Base-by-base conservation (phyloP, 208 protist species). In the Tritrichomonas musculus region DNA sequence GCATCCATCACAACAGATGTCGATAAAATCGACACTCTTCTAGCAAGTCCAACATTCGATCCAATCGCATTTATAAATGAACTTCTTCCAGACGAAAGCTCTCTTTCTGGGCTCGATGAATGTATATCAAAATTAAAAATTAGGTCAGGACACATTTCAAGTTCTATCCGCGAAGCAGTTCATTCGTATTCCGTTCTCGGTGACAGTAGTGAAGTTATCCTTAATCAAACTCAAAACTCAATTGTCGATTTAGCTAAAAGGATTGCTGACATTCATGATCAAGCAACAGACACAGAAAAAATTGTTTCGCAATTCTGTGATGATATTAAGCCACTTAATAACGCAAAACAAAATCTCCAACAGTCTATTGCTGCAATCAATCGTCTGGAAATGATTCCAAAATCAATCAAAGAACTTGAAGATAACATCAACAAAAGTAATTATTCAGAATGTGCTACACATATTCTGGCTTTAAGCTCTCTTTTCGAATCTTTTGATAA, bases 221-320 rank as follows among this genome's bases (percentile, higher is more conserved):
- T 88, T 9, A 33, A 13, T 0, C n/a, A 88, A 88, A 88, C 77
- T 39, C 44, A 57, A n/a, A 88, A 88, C 30, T 88, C 77, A 60
- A 88, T 88, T 57, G 77, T 88, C 30, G 47, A 88, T 33, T 88
- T 88, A 88, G 33, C 77, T 39, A 3, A 88, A 88, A 53, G 47
- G 57, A 88, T 88, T 49, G 20, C 30, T n/a, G 13, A 44, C 25
- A 92, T 92, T 22, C 33, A 92, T 44, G 55, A 92, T n/a, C 36
- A 92, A 36, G 88, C 55, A 69, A 72, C 41, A 13, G 55, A 92
- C 47, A 72, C 88, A 92, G 88, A 92, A 44, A 47, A 22, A 72
- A 64, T 92, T 44, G 88, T 92, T 30, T 27, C 11, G 8, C 17
- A 72, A 72, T 57, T 92, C 14, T 92, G 88, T 50, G 55, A 25